Conservation (phyloP, 2,329 filamentous ascomycete genomes). For the Truncatella angustata region DNA sequence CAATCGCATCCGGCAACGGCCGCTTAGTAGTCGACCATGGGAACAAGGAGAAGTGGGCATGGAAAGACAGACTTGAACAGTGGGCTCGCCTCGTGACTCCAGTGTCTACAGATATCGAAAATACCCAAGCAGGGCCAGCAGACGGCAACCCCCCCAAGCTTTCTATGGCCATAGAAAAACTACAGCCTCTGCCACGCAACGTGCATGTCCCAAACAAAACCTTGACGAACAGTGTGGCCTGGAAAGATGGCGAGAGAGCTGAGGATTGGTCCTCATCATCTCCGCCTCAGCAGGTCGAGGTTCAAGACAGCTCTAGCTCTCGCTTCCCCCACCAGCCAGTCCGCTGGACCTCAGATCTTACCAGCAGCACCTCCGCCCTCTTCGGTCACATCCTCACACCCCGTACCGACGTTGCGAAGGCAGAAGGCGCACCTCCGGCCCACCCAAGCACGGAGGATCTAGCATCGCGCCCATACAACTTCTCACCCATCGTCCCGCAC, state of each 20-base stretch:
- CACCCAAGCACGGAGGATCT: conserved; percentile 10
- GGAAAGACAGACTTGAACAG: conserved; percentile 31
- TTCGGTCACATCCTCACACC: conserved; percentile 55
- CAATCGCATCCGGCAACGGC: neutral
- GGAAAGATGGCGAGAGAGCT: too few relatives aligned
- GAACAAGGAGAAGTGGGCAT: conserved; percentile 30
- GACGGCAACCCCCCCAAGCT: too few relatives aligned
- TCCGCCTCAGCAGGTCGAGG: neutral
- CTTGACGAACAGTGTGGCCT: neutral
- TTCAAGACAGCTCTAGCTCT: conserved; percentile 8
- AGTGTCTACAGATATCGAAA: neutral
- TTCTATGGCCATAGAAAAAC: neutral
- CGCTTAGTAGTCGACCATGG: conserved; percentile 29
- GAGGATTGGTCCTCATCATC: too few relatives aligned
- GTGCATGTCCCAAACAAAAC: neutral
- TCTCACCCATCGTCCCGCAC: conserved; percentile 47
- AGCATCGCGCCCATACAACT: conserved; percentile 30
- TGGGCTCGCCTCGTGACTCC: conserved; percentile 34
- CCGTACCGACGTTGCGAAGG: too few relatives aligned
- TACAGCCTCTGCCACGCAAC: too few relatives aligned
- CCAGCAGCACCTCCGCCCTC: conserved; percentile 35
- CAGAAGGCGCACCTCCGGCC: too few relatives aligned
- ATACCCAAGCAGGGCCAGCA: conserved; percentile 10
- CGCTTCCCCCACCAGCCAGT: conserved; percentile 15
- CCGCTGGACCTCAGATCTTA: conserved; percentile 20